Evolutionary conservation across 495 filamentous ascomycete species (phyloP).

Genomic region (Chaetomium tenue): DNA sequence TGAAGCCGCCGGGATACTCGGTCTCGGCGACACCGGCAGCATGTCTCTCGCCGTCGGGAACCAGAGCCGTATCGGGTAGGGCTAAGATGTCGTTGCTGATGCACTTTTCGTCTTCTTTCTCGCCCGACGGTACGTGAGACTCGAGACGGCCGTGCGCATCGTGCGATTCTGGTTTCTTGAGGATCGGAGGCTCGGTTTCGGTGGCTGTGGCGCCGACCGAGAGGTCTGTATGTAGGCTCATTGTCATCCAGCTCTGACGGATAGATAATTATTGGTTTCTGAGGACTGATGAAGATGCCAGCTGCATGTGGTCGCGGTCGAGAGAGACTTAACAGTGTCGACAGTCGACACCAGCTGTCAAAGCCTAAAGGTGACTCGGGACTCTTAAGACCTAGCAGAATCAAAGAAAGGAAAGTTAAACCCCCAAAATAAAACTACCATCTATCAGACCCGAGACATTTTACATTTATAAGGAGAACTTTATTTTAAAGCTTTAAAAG

Average conservation of each 20-base stretch:
- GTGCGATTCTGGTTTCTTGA: not conserved
- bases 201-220: not conserved
- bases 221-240: not conserved
- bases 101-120: not conserved
- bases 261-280: not conserved
- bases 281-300: not conserved
- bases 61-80: not conserved
- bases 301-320: not conserved
- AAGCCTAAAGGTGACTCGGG: no score
- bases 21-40: not conserved
- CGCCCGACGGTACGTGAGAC: not conserved
- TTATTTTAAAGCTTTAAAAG: not conserved
- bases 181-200: not conserved
- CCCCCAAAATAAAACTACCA: no score
- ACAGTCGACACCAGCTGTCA: no score
- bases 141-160: not conserved
- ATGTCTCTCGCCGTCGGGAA: not conserved
- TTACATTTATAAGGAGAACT: no score
- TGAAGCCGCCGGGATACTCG: slow-evolving; percentile 38
- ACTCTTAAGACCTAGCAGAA: no score
- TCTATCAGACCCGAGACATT: no score
- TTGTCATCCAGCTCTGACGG: not conserved
- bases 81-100: not conserved
- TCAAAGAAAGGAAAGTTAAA: no score
- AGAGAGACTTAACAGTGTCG: no score